Evolutionary conservation across 768 basidiomycete species (phyloP), one percentile per base, ranked within the genome.

Genomic region (Leccinum truebloodii): DNA sequence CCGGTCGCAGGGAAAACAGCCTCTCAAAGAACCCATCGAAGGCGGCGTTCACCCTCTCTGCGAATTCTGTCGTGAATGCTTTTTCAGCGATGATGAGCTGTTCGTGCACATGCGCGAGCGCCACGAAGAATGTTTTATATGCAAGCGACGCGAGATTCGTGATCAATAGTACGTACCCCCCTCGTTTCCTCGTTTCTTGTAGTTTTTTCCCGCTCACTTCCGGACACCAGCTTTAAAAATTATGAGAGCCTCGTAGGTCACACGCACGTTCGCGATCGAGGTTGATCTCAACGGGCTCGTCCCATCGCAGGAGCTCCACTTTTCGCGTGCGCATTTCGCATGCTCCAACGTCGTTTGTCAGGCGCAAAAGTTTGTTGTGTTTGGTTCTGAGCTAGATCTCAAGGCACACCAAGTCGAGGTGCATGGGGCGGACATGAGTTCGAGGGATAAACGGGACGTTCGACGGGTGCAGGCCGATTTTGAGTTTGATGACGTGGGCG

Each of bases 101-200:
- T 97, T 87, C 71, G 78, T 86, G 24, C 97, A 99, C 73, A 92
- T 98, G 88, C 85, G 95, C 55, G 89, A 95, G 69, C 80, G 79
- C 53, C 96, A 99, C 75, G 96, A 99, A 73, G 95, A 98, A 69
- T 98, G 96, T 72, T 97, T 97, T 66, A 74, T 99, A 14, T 99
- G 97, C 74, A 94, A 93, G 71, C 82, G 89, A 30, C 83, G 88
- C 58, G 94, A 89, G 7, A 66, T 92, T 44, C 79, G 83, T 64
- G 86, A 95, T 73, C 86, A 94, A 76, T 95, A 97, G 94, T 97
- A 68, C 69, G 94, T 83, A 3, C 14, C 60, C 30, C 8, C 61
- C 30, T 12, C 18, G 37, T 62, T 50, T 16, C 16, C 30, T 30
- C 30, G 30, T 30, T 26, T 62, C 10, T 20, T 52, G 22, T 39